Evolutionary conservation across 75 land plant species (phyloP).

Genomic region (Pinus albicaulis): DNA sequence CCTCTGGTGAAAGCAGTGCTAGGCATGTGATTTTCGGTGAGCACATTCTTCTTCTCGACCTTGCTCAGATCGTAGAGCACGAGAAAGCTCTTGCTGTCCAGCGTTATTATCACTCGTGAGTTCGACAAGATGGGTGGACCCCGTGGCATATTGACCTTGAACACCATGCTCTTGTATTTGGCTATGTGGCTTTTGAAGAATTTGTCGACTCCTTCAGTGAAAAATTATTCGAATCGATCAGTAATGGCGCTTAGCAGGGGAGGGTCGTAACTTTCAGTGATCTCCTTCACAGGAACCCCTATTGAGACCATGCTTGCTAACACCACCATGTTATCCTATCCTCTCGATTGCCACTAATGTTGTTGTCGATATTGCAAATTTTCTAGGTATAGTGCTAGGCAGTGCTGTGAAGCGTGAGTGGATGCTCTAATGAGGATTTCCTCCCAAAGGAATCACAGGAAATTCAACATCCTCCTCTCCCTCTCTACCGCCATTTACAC

Average conservation of each 20-base stretch:
- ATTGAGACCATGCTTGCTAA: neutral
- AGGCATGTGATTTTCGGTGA: no score
- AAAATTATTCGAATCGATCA: constrained; percentile 70
- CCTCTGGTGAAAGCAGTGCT: no score
- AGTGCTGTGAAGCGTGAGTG: no score
- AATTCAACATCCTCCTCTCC: no score
- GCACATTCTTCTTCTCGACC: no score
- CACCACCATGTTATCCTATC: constrained; percentile 7
- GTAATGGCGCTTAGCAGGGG: constrained; percentile 57
- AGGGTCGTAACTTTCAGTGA: constrained; percentile 61
- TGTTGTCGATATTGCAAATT: no score
- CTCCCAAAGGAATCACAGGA: no score
- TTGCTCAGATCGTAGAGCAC: constrained; percentile 62
- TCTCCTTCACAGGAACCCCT: neutral
- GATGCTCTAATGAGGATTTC: no score
- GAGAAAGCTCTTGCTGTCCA: constrained; percentile 80
- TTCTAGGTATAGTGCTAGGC: no score
- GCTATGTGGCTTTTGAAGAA: constrained; percentile 55
- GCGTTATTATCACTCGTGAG: constrained; percentile 58
- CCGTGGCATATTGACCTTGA: constrained; percentile 80
- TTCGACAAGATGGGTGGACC: constrained; percentile 61
- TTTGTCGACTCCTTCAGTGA: constrained; percentile 55
- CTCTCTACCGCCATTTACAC: no score
- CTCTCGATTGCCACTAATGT: no score
- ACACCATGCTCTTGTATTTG: constrained; percentile 73